Evolutionary conservation across 371 early-diverging fungal genomes (phyloP).

Genomic region (Mortierella sp.): DNA sequence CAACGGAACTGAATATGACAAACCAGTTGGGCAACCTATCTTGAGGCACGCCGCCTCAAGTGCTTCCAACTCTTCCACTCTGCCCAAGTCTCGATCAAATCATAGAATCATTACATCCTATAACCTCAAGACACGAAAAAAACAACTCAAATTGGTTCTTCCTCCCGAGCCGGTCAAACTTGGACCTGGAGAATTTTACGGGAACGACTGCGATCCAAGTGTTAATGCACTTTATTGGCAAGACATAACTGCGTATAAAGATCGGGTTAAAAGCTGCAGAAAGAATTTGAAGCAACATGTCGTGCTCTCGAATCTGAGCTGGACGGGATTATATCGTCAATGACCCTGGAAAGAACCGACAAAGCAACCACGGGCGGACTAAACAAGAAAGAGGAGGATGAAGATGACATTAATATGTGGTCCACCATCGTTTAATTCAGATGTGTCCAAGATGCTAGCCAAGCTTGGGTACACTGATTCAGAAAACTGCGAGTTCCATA

Average conservation of each 20-base stretch:
- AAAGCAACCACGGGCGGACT: not conserved
- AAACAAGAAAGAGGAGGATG: not conserved
- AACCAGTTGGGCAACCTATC: too few species aligned
- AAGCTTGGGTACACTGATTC: conserved; percentile 19
- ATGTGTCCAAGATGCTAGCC: conserved; percentile 25
- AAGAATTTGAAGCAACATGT: conserved; percentile 21
- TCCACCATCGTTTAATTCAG: conserved; percentile 36
- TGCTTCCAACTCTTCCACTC: not conserved
- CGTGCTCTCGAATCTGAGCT: conserved; percentile 6
- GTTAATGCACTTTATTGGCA: conserved; percentile 43
- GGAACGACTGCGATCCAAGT: conserved; percentile 50
- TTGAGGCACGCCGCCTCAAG: not conserved
- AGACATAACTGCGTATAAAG: conserved; percentile 25
- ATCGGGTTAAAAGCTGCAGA: conserved; percentile 9
- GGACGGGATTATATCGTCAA: not conserved
- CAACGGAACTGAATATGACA: too few species aligned
- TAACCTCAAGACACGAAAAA: conserved; percentile 26
- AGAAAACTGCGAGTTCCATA: conserved; percentile 22
- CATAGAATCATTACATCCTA: conserved; percentile 38
- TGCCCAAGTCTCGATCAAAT: not conserved
- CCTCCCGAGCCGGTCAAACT: conserved; percentile 42
- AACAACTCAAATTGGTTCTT: conserved; percentile 17
- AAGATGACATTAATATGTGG: conserved; percentile 33
- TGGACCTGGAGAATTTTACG: conserved; percentile 48
- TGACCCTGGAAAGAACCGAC: not conserved